Base-by-base conservation (phyloP, 805 yeast genomes). In the Metschnikowia sp. region DNA sequence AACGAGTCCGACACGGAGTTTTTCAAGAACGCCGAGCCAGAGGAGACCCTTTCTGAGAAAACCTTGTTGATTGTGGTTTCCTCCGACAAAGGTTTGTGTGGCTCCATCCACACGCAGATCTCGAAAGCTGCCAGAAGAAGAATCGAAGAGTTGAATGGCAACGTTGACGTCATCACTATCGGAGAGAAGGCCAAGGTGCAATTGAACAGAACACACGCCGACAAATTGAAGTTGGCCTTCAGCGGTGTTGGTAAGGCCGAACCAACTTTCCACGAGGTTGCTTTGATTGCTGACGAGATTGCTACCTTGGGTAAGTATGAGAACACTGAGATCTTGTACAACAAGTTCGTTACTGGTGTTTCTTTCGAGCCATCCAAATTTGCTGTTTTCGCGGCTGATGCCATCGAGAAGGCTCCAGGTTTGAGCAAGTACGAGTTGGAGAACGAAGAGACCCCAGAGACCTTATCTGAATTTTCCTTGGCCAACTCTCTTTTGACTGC, bases 21-120 rank as follows among this genome's bases (percentile, higher is more conserved):
- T 61, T 88, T 76, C 74, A 75, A 79, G 58, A 82, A 84, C 68
- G 84, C 96, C 52, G 96, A 88, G 75, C 88, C 96, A 54, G 80
- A 76, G 53, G 69, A 77, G 48, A 65, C 78, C 50, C 78, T 72
- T 59, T 70, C 66, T 39, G 78, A 77, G 63, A 87, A 84, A 74
- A 82, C 86, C 56, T 81, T 94, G 66, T 73, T 92, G 59, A 77
- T 92, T 64, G 97, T 91, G 49, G 82, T 90, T 55, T 52, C 56
- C 28, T 86, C 98, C 41, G 99, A 94, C 77, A 94, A 94, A 78
- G 99, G 99, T 68, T 82, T 94, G 63, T 94, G 99, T 82, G 99
- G 99, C 62, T 91, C 98, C 40, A 89, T 94, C 66, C 99, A 94
- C 78, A 83, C 99, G 45, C 96, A 88, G 76, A 75, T 92, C 61